Percentiles rank a stretch among this genome's conserved stretches.
Conservation (phyloP, 2,329 filamentous ascomycete species). For the Aspergillus ochraceoroseus region DNA sequence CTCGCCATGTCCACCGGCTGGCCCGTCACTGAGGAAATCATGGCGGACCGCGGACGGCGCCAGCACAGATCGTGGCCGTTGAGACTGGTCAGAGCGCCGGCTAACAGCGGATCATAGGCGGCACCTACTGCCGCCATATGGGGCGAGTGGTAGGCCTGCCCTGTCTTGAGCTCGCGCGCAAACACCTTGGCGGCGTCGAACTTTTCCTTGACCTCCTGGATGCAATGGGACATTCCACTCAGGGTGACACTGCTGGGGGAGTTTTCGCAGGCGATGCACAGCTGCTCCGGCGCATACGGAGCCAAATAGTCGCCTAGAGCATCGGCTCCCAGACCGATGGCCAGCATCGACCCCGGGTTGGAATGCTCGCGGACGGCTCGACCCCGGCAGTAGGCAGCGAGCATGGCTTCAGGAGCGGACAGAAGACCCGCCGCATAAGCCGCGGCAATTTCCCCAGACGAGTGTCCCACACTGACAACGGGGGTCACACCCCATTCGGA, state of each 20-base stretch:
- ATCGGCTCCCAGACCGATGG: not conserved
- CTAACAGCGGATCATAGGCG: not conserved
- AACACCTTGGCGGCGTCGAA: not conserved
- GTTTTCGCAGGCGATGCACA: slow-evolving; percentile 8
- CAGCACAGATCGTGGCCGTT: not conserved
- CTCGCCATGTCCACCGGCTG: not conserved
- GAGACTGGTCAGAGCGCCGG: not conserved
- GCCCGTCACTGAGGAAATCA: slow-evolving; percentile 5
- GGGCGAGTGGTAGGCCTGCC: slow-evolving; percentile 1
- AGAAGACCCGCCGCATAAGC: slow-evolving; percentile 1
- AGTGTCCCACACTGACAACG: slow-evolving; percentile 2
- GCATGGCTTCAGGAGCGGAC: not conserved
- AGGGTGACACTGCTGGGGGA: slow-evolving; percentile 2
- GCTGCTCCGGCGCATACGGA: not conserved
- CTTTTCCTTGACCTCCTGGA: not conserved
- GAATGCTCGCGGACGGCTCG: not conserved
- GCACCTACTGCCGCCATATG: not conserved
- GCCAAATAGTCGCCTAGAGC: not conserved
- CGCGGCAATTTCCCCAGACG: slow-evolving; percentile 9
- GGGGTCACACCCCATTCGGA: not conserved
- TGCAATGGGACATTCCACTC: not conserved
- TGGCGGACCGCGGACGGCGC: not conserved
- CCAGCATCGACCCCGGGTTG: slow-evolving; percentile 2
- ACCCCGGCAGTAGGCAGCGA: slow-evolving; percentile 5
- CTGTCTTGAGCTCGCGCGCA: not conserved